A percentile compares a stretch with the other conserved stretches of the same genome.
Conservation (phyloP, 768 basidiomycete genomes). For the Leccinellum albellum region DNA sequence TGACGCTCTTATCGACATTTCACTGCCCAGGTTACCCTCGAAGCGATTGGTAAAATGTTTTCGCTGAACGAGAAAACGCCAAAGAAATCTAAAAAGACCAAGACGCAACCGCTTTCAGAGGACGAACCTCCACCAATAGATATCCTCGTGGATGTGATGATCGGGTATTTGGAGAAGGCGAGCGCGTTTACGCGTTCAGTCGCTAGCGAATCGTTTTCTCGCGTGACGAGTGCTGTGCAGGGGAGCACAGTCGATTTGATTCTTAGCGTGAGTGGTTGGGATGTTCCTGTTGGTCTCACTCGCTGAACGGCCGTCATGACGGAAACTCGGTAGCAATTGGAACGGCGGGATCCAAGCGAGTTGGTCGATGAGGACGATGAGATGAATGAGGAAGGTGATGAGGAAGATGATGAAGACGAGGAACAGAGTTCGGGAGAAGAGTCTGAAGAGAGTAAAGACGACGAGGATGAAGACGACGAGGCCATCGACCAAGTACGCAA, state of each 20-base stretch:
- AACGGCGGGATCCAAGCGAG: conserved; percentile 60
- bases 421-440: conserved; percentile 33
- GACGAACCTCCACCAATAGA: conserved; percentile 65
- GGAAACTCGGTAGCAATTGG: conserved; percentile 70
- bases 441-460: conserved; percentile 34
- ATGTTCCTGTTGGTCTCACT: background rate
- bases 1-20: background rate
- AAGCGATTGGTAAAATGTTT: conserved; percentile 57
- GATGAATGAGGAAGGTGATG: conserved; percentile 36
- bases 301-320: background rate
- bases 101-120: conserved; percentile 10
- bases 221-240: conserved; percentile 63
- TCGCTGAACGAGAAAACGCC: conserved; percentile 29
- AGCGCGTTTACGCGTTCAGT: conserved; percentile 76
- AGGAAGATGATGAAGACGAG: conserved; percentile 34
- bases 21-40: conserved; percentile 51
- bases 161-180: conserved; percentile 83
- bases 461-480: conserved; percentile 52
- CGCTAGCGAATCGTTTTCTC: conserved; percentile 75
- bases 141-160: conserved; percentile 81
- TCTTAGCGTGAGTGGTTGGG: conserved; percentile 56
- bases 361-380: conserved; percentile 42
- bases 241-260: conserved; percentile 77
- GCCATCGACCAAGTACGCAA: conserved; percentile 50
- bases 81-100: conserved; percentile 37